Percentiles rank a stretch among this genome's conserved stretches.
phyloP scores from a whole-genome alignment of 371 early-diverging fungal genomes.

The Nematocida homosporus region DNA sequence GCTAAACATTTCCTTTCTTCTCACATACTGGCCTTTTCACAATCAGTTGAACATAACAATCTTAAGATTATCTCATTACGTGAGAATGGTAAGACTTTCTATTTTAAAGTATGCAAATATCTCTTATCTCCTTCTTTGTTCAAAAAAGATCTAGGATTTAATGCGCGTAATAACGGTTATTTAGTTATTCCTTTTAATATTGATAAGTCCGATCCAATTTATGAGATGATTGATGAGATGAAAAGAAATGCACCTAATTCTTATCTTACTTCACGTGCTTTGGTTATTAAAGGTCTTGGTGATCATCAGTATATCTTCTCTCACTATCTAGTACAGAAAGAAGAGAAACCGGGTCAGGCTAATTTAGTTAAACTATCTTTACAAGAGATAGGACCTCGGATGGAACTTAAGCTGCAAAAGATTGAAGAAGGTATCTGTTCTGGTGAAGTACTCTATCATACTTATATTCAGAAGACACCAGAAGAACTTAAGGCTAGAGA shows the following conservation, averaged over 20 bases:
- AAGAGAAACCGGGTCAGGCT: slow-evolving; percentile 41
- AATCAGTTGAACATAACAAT: slow-evolving; percentile 52
- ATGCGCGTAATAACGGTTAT: slow-evolving; percentile 40
- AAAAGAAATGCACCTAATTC: slow-evolving; percentile 14
- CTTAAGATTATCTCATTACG: slow-evolving; percentile 28
- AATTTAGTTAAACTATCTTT: slow-evolving; percentile 46
- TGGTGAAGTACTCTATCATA: slow-evolving; percentile 80
- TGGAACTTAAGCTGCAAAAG: slow-evolving; percentile 79
- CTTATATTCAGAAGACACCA: slow-evolving; percentile 49
- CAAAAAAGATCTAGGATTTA: not conserved
- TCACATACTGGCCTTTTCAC: slow-evolving; percentile 50
- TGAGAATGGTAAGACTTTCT: slow-evolving; percentile 34
- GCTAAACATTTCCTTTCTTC: slow-evolving; percentile 49
- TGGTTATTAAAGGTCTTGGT: slow-evolving; percentile 27
- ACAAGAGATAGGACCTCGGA: slow-evolving; percentile 84
- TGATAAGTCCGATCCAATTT: slow-evolving; percentile 44
- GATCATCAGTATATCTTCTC: slow-evolving; percentile 38
- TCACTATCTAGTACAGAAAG: slow-evolving; percentile 47
- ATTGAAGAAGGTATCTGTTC: slow-evolving; percentile 81
- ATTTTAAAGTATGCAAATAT: slow-evolving; percentile 50
- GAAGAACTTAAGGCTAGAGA: slow-evolving; percentile 40
- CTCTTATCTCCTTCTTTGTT: not conserved
- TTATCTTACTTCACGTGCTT: slow-evolving; percentile 30
- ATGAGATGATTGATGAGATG: slow-evolving; percentile 21
- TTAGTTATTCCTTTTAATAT: slow-evolving; percentile 45